Percentiles rank a stretch among this genome's conserved stretches.
Evolutionary conservation across 495 filamentous ascomycete genomes (phyloP).

Genomic region (Neurospora sp.): DNA sequence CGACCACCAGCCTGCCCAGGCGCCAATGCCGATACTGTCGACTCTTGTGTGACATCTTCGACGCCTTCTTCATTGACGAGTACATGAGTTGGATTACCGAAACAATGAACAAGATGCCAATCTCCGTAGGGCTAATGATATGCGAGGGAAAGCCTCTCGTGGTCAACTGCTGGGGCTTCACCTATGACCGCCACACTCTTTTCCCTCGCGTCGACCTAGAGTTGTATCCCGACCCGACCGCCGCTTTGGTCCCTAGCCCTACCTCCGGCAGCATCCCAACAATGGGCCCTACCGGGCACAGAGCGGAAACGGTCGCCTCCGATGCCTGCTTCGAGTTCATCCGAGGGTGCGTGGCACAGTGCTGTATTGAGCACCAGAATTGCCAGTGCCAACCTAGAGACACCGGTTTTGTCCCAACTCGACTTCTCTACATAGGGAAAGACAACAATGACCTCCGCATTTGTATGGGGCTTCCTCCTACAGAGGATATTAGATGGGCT

Average conservation of each 20-base stretch:
- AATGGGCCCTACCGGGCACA: not conserved
- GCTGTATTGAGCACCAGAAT: not conserved
- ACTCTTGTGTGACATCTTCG: not conserved
- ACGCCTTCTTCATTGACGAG: not conserved
- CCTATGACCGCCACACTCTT: not conserved
- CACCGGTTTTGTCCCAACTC: not conserved
- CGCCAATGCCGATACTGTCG: not conserved
- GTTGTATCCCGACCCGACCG: not conserved
- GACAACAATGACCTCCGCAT: not conserved
- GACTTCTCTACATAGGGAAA: slow-evolving; percentile 1
- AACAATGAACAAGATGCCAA: not conserved
- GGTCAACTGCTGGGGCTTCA: not conserved
- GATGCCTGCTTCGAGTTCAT: not conserved
- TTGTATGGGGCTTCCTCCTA: not conserved
- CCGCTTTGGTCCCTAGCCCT: not conserved
- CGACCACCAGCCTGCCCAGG: not conserved
- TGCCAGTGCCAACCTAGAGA: not conserved
- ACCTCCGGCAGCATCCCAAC: not conserved
- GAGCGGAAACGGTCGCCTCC: not conserved
- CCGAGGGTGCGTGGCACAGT: not conserved
- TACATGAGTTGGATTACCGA: not conserved
- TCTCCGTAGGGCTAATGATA: not conserved
- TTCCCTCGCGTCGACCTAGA: not conserved
- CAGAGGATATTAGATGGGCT: not conserved
- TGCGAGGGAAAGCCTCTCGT: not conserved